These are phyloP conservation scores for Cercospora nicotianae DNA, from an alignment of 2,329 filamentous ascomycete genomes.

Conservation along the genomic window DNA sequence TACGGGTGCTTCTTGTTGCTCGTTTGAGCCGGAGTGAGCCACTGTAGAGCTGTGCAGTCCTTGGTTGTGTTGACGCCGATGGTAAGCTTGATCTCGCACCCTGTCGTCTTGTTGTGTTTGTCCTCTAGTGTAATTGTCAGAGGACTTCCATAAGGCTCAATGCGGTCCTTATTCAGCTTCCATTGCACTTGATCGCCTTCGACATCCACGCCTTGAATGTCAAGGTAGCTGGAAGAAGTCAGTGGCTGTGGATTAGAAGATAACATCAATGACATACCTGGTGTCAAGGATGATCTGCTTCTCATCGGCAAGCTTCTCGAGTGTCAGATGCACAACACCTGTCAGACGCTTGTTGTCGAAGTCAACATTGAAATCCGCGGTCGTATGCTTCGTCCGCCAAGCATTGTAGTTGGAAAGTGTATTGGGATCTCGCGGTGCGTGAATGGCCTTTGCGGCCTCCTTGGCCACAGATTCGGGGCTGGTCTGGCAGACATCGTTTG, in stretches of 20 bases:
- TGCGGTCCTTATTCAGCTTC: constrained; percentile 64
- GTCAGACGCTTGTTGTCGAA: constrained; percentile 76
- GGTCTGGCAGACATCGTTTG: constrained; percentile 33
- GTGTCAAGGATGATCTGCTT: constrained; percentile 82
- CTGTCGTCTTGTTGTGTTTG: constrained; percentile 37
- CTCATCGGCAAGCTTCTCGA: constrained; percentile 75
- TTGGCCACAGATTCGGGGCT: constrained; percentile 29
- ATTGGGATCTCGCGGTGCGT: constrained; percentile 66
- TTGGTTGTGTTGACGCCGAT: constrained; percentile 71
- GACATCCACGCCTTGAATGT: constrained; percentile 70
- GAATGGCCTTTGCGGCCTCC: constrained; percentile 36
- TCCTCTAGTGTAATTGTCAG: constrained; percentile 60
- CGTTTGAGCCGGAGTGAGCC: constrained; percentile 90
- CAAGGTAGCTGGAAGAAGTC: constrained; percentile 58
- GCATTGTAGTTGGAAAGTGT: constrained; percentile 89
- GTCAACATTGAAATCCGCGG: constrained; percentile 76
- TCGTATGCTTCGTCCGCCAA: constrained; percentile 82
- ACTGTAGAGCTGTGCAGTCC: constrained; percentile 88
- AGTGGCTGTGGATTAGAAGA: not conserved
- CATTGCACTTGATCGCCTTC: constrained; percentile 66
- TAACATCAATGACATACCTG: constrained; percentile 29
- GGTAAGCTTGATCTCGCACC: constrained; percentile 36
- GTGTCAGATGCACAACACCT: constrained; percentile 72
- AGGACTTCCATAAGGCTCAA: constrained; percentile 73
- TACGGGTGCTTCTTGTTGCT: constrained; percentile 95